Evolutionary conservation across 169 alveolate species (phyloP).

Genomic region (Plasmodium vivax): DNA sequence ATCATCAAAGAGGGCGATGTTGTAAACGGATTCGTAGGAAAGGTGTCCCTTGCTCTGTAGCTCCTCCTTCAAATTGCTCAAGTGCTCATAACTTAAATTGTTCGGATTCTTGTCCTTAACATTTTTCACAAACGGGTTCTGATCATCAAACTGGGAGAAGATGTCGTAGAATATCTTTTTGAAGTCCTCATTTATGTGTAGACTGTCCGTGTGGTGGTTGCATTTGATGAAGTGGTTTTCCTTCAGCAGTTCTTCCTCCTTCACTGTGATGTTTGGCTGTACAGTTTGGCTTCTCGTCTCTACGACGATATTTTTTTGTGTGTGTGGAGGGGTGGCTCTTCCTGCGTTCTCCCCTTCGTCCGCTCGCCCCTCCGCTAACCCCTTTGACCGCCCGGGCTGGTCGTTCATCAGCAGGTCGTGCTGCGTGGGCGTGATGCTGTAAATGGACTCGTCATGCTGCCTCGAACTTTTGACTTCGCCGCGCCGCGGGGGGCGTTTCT

Average conservation of each 20-base stretch:
- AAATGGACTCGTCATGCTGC: background rate
- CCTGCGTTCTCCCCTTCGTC: background rate
- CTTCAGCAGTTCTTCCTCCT: conserved; percentile 17
- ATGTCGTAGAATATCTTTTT: conserved; percentile 8
- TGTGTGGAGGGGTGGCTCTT: background rate
- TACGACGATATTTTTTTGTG: background rate
- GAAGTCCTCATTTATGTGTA: conserved; percentile 21
- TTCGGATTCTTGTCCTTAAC: background rate
- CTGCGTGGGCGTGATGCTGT: background rate
- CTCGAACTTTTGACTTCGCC: background rate
- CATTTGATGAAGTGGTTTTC: background rate
- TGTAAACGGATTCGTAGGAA: background rate
- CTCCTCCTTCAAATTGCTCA: background rate
- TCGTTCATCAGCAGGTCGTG: background rate
- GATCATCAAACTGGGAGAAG: conserved; percentile 6
- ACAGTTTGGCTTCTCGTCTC: background rate
- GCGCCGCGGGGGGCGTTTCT: background rate
- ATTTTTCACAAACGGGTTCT: conserved; percentile 21
- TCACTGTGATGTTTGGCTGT: background rate
- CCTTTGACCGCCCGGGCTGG: background rate
- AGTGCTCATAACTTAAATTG: background rate
- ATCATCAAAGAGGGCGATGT: conserved; percentile 4
- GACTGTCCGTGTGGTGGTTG: conserved; percentile 9
- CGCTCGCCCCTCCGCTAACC: background rate
- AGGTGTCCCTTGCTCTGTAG: background rate